Evolutionary conservation across 352 stramenopile species (phyloP), one percentile per base, ranked within the genome.

Genomic region (Pythium aquatile): DNA sequence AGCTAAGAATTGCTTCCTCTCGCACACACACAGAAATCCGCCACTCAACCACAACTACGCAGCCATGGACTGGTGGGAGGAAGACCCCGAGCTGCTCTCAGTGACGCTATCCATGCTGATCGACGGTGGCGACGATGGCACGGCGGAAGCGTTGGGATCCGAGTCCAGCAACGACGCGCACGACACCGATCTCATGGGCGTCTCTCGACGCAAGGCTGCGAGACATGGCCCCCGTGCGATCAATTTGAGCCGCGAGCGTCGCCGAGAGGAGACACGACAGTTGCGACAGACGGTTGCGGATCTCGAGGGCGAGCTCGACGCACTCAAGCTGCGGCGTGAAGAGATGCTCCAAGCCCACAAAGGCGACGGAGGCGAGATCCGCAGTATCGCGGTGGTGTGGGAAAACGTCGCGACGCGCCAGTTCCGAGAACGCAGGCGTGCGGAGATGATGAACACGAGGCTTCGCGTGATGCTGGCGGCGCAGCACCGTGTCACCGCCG

Each of bases 231-330:
- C 13, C 2, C 52, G 52, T 33, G 35, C 53, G 3, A 39, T 69
- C 17, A 70, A 65, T 35, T 28, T 65, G 14, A 65, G 64, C 14
- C 59, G 66, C 24, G 60, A 73, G 46, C 56, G 62, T 3, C 66
- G 55, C 6, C 61, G 59, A n/a, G 54, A 65, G 11, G 70, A 73
- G 46, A 47, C 68, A 5, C 49, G 54, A 30, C 64, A 66, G 29
- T 42, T 76, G 32, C 61, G 62, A 1, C 28, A 1, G 33, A 67
- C 64, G 56, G 58, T 67, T 20, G 40, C 48, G 24, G 61, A 69
- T 10, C 66, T 76, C 37, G 49, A 71, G 32, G 20, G 48, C 14
- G 58, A 74, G 26, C 58, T 73, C 32, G 33, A 32, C 17, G 49
- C 42, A 20, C 37, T 76, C 0, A 58, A 58, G 42, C 29, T 54